Percentiles rank a stretch among this genome's conserved stretches.
Evolutionary conservation across 192 early-diverging fungal species (phyloP).

Genomic region (Mycoemilia scoparia): DNA sequence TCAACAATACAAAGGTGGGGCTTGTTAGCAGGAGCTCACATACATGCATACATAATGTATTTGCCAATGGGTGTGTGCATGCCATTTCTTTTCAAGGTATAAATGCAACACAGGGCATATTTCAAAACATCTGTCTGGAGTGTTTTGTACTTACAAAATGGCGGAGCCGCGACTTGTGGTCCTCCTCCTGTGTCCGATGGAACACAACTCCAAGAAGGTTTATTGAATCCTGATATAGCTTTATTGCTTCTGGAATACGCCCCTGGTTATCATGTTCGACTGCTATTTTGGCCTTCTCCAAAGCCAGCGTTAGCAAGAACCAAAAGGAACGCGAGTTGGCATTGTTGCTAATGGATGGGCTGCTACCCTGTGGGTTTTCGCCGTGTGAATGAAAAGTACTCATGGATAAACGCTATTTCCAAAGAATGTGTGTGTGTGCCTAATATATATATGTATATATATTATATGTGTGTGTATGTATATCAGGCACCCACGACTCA

Average conservation of each 20-base stretch:
- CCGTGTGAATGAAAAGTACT: too few species aligned
- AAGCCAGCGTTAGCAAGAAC: constrained; percentile 26
- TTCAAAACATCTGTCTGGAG: too few species aligned
- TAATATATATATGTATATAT: too few species aligned
- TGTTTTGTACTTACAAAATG: constrained; percentile 26
- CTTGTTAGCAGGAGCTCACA: neutral
- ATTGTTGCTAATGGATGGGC: constrained; percentile 4
- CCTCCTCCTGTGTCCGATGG: constrained; percentile 26
- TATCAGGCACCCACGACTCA: too few species aligned
- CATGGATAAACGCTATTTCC: too few species aligned
- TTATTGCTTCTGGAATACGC: constrained; percentile 27
- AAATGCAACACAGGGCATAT: neutral
- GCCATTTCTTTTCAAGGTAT: neutral
- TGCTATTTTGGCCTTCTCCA: constrained; percentile 30
- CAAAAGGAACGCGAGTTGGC: constrained; percentile 33
- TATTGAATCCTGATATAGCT: constrained; percentile 32
- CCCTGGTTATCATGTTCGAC: constrained; percentile 29
- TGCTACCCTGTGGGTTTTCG: too few species aligned
- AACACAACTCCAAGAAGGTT: constrained; percentile 31
- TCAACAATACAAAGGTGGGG: neutral
- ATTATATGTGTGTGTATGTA: too few species aligned
- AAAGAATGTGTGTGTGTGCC: too few species aligned
- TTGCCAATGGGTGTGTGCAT: neutral
- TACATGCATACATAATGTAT: neutral
- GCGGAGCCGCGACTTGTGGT: constrained; percentile 24